Percentiles rank a stretch among this genome's conserved stretches.
These are phyloP conservation scores for Pseudocercospora macadamiae DNA, from an alignment of 2,329 filamentous ascomycete genomes.

Conservation along the genomic window DNA sequence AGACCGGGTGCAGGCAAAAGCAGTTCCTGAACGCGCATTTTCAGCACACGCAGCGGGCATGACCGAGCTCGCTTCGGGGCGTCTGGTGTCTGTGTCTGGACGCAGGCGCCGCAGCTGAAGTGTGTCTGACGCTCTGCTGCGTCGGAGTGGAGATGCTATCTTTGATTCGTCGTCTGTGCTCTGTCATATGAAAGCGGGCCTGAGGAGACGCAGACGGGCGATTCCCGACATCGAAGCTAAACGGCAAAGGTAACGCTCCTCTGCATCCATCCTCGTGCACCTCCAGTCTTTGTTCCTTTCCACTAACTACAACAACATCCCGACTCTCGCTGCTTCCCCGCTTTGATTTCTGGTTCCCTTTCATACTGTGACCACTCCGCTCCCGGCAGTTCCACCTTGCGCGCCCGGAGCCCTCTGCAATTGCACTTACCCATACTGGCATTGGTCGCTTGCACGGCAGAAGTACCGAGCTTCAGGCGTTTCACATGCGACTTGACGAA, in stretches of 20 bases:
- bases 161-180: conserved; percentile 13
- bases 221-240: conserved; percentile 14
- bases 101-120: neutral
- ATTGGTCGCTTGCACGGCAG: conserved; percentile 7
- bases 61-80: conserved; percentile 3
- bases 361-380: neutral
- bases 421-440: neutral
- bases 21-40: neutral
- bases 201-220: conserved; percentile 12
- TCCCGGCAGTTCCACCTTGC: conserved; percentile 2
- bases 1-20: neutral
- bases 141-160: neutral
- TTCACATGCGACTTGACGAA: conserved; percentile 22
- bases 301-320: conserved; percentile 3
- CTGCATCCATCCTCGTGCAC: conserved; percentile 5
- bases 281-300: conserved; percentile 9
- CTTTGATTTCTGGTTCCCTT: conserved; percentile 3
- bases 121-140: conserved; percentile 4
- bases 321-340: conserved; percentile 6
- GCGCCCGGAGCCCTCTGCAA: neutral
- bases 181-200: conserved; percentile 19
- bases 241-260: conserved; percentile 11
- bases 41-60: neutral
- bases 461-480: conserved; percentile 18
- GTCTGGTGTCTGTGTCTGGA: too few species aligned